phyloP scores from a whole-genome alignment of 768 basidiomycete species.

The Mycena belliarum region DNA sequence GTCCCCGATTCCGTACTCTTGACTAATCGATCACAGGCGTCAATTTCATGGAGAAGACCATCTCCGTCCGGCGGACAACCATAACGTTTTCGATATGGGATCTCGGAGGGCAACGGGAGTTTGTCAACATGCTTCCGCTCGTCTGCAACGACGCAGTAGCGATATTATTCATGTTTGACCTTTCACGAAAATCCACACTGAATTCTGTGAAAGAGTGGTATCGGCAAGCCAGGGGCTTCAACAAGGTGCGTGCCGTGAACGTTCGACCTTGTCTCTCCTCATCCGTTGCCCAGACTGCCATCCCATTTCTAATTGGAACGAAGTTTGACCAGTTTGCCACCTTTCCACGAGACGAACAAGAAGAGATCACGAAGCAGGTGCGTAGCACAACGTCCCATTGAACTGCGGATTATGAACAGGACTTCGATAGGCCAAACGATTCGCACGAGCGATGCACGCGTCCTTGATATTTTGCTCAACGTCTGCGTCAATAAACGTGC shows the following conservation, averaged over 20 bases:
- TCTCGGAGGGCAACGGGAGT: slow-evolving; percentile 95
- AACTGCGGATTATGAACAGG: neutral
- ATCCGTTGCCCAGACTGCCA: slow-evolving; percentile 72
- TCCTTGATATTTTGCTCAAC: slow-evolving; percentile 99
- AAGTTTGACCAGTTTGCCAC: slow-evolving; percentile 98
- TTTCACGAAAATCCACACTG: slow-evolving; percentile 94
- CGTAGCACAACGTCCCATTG: slow-evolving; percentile 20
- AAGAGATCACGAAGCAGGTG: slow-evolving; percentile 98
- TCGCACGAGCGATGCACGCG: slow-evolving; percentile 98
- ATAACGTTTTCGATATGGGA: slow-evolving; percentile 99
- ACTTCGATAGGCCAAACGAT: slow-evolving; percentile 80
- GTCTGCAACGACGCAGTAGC: slow-evolving; percentile 99
- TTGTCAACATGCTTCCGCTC: slow-evolving; percentile 97
- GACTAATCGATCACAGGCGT: slow-evolving; percentile 56
- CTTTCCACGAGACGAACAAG: slow-evolving; percentile 96
- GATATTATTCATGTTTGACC: slow-evolving; percentile 99
- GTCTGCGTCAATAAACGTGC: slow-evolving; percentile 97
- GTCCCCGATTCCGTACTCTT: neutral
- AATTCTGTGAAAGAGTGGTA: slow-evolving; percentile 99
- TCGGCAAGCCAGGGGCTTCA: slow-evolving; percentile 97
- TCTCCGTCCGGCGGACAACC: slow-evolving; percentile 95
- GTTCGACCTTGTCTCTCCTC: neutral
- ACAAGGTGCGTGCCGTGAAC: slow-evolving; percentile 68
- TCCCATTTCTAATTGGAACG: slow-evolving; percentile 97
- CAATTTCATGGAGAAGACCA: slow-evolving; percentile 99